Base-by-base conservation (phyloP, 176 grass and related monocot species). In the Avena atlantica region DNA sequence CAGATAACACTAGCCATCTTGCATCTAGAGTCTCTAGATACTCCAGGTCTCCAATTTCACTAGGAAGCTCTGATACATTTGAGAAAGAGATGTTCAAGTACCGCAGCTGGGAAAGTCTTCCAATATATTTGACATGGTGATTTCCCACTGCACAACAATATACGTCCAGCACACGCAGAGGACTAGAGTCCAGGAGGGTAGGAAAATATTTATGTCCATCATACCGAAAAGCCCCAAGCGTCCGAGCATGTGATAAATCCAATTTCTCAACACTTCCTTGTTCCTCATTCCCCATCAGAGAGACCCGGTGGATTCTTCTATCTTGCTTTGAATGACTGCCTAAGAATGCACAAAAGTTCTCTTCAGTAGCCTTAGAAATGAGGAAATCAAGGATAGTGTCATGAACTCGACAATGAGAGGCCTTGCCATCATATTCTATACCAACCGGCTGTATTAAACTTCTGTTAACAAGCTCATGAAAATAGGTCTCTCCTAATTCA, bases 391-490 rank as follows among this genome's bases (percentile, higher is more conserved):
- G 37, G 10, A 80, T 12, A 0, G 24, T 15, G 29, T 62, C 57
- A 0, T 80, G 57, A 13, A 80, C 36, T 15, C 37, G 34, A 25
- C 19, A 80, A 63, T 1, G 7, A 10, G 12, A 21, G 15, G 37
- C 10, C 6, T 63, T 20, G 8, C 55, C 70, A 27, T 64, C 56
- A 14, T 20, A 61, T 6, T 42, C 12, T n/a, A 42, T 20, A 12
- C 1, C 1, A 20, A 16, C 57, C 1, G 83, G 70, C 11, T 76
- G n/a, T 72, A 85, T 50, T 25, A 76, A n/a, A 15, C 12, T 52
- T 76, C 69, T 85, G 10, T 23, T 34, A 3, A 85, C 13, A 4
- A 85, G 83, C 27, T 85, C 83, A 21, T 50, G 13, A 1, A 85
- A 77, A 47, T 77, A 85, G 1, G 42, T 77, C 44, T 52, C 58